These are phyloP conservation scores for Picea sitchensis DNA, from an alignment of 75 land plant genomes.

Conservation along the genomic window DNA sequence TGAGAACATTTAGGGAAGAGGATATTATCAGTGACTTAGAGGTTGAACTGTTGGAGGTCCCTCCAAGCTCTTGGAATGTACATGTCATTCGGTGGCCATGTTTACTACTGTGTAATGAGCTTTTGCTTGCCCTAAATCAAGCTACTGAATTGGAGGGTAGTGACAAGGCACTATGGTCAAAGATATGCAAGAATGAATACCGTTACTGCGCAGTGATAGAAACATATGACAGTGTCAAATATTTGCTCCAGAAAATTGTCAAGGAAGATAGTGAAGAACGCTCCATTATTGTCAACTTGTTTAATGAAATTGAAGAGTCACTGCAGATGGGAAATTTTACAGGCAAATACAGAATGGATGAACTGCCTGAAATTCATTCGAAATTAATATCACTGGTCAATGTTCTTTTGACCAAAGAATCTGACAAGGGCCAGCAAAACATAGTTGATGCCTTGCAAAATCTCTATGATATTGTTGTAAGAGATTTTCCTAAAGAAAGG, in stretches of 20 bases:
- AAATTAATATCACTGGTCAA: constrained; percentile 20
- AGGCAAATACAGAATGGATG: constrained; percentile 19
- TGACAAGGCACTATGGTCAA: constrained; percentile 29
- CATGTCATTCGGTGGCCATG: constrained; percentile 47
- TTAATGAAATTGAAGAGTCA: constrained; percentile 28
- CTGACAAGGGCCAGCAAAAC: constrained; percentile 20
- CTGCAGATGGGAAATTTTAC: constrained; percentile 12
- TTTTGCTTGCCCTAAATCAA: constrained; percentile 34
- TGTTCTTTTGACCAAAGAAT: constrained; percentile 21
- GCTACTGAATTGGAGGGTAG: constrained; percentile 14
- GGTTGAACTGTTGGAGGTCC: constrained; percentile 38
- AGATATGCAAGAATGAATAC: constrained; percentile 39
- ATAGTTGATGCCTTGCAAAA: constrained; percentile 43
- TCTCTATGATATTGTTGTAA: constrained; percentile 33
- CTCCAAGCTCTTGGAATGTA: constrained; percentile 24
- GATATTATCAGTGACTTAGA: constrained; percentile 37
- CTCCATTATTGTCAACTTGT: constrained; percentile 19
- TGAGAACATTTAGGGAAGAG: constrained; percentile 29
- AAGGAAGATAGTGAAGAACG: constrained; percentile 20
- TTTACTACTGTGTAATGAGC: constrained; percentile 32
- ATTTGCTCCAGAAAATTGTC: constrained; percentile 28
- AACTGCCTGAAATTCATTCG: constrained; percentile 22
- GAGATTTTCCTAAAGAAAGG: constrained; percentile 30
- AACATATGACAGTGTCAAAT: constrained; percentile 32
- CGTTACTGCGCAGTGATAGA: constrained; percentile 45